Evolutionary conservation across 2,329 filamentous ascomycete genomes (phyloP), one percentile per base, ranked within the genome.

Genomic region (Graphilbum fragrans): DNA sequence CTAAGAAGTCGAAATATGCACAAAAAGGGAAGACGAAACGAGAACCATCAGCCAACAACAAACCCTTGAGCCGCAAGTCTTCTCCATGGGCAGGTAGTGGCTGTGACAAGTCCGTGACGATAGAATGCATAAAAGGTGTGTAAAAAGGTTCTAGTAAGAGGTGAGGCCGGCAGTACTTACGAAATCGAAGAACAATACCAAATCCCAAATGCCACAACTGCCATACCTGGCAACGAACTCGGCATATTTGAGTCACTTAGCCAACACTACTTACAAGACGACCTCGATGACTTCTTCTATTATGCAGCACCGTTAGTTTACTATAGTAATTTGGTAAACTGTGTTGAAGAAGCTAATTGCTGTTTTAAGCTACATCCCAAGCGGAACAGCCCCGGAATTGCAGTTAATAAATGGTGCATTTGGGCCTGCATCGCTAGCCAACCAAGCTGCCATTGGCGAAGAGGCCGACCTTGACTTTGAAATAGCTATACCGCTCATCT

Each of bases 391-490:
- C 27, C 58, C 58, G 1, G 50, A 49, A n/a, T 50, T 56, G 18
- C 45, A 52, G 18, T 45, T 49, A 25, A 55, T 61, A 25, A 57
- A 61, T 44, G 57, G 57, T 21, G 58, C 52, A 32, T 39, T 49
- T 7, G 53, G 52, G 11, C 38, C 41, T 10, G 45, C 42, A 20
- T 43, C 45, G 19, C 40, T 46, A 19, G 29, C 42, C 12, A 39
- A 43, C 7, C 38, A 45, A 17, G 43, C 44, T 8, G 47, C 43
- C 25, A 54, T 53, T 12, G 59, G 58, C 12, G 50, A 49, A 2
- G 60, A 63, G 46, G 51, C 52, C 16, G 55, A 59, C 35, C 52
- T 65, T 17, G 63, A 66, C 48, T 59, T 65, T 41, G 46, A 56
- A 40, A 47, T 50, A 34, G 47, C 53, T 7, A 59, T 58, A 41